Conservation (phyloP, 202 grass and related monocot species). For the Digitaria exilis region DNA sequence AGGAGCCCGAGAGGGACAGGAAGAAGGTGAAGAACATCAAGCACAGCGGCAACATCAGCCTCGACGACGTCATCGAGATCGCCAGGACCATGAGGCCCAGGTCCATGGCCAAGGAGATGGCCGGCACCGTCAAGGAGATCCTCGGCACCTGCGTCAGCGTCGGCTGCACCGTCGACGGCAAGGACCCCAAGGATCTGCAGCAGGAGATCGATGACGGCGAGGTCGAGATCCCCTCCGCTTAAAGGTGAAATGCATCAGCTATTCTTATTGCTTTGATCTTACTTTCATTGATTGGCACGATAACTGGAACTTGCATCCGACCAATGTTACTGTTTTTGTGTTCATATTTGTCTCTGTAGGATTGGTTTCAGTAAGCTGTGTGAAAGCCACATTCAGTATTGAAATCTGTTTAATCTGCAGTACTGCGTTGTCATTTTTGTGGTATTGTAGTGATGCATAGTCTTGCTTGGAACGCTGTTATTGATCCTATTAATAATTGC, state of each 20-base stretch:
- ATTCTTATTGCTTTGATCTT: background rate
- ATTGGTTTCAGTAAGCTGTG: background rate
- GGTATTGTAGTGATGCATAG: background rate
- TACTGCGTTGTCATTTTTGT: background rate
- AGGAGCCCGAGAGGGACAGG: constrained; percentile 85
- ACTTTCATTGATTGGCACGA: background rate
- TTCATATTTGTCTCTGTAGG: background rate
- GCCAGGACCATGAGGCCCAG: constrained; percentile 60
- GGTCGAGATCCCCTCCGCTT: constrained; percentile 70
- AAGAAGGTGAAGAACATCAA: constrained; percentile 93
- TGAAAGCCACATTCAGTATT: background rate
- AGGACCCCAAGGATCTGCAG: constrained; percentile 90
- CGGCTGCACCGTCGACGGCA: constrained; percentile 79
- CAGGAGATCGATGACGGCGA: constrained; percentile 71
- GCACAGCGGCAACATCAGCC: constrained; percentile 82
- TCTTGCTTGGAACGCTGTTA: background rate
- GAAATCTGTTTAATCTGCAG: background rate
- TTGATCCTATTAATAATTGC: background rate
- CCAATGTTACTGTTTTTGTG: background rate
- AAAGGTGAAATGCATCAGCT: constrained; percentile 13
- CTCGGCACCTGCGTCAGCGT: constrained; percentile 87
- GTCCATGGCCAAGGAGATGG: constrained; percentile 88
- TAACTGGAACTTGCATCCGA: background rate
- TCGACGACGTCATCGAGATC: constrained; percentile 83
- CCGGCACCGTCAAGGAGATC: constrained; percentile 83